Percentiles rank a stretch among this genome's conserved stretches.
phyloP scores from a whole-genome alignment of 2,329 filamentous ascomycete genomes.

The Diplodia mutila region DNA sequence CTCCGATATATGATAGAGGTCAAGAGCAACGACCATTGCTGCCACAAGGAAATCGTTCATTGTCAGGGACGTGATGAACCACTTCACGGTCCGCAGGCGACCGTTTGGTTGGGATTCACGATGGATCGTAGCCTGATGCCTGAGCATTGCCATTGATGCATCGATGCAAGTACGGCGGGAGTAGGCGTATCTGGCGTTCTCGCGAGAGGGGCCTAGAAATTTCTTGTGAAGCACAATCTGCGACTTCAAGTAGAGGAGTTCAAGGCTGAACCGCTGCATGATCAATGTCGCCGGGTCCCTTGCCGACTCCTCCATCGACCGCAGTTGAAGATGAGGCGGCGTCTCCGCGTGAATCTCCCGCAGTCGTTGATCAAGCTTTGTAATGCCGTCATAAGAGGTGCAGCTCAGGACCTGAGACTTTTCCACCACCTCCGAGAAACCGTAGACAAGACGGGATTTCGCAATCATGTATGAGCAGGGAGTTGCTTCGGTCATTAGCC shows the following conservation, averaged over 20 bases:
- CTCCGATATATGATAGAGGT: constrained; percentile 72
- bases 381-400: constrained; percentile 64
- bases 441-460: constrained; percentile 68
- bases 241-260: constrained; percentile 85
- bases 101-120: constrained; percentile 74
- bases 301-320: constrained; percentile 72
- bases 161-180: constrained; percentile 85
- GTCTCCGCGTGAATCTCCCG: constrained; percentile 65
- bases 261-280: constrained; percentile 81
- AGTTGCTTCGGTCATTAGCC: constrained; percentile 71
- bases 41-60: constrained; percentile 85
- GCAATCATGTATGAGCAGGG: constrained; percentile 79
- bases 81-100: constrained; percentile 72
- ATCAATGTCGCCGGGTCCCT: constrained; percentile 71
- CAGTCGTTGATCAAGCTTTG: constrained; percentile 63
- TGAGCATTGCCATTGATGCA: constrained; percentile 79
- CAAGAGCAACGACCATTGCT: constrained; percentile 80
- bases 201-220: constrained; percentile 76
- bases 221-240: constrained; percentile 87
- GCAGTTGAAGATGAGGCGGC: constrained; percentile 78
- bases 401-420: constrained; percentile 63
- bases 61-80: constrained; percentile 77
- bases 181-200: constrained; percentile 80
- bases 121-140: constrained; percentile 75
- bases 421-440: constrained; percentile 74